A percentile compares a stretch with the other conserved stretches of the same genome.
Evolutionary conservation across 2,329 filamentous ascomycete species (phyloP).

Genomic region (Exophiala xenobiotica): DNA sequence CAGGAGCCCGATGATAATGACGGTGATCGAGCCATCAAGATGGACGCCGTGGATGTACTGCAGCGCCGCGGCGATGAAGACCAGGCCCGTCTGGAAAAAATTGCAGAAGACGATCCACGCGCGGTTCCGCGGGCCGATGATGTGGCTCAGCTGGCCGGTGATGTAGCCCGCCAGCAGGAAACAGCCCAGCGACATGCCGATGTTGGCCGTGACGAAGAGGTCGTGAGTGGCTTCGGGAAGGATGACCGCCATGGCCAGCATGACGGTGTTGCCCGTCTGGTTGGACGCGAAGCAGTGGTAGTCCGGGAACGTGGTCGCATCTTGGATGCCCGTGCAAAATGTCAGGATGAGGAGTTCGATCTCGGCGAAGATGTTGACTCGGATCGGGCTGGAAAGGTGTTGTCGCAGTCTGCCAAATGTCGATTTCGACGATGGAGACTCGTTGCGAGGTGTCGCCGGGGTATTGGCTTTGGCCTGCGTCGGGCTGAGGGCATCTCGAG

Average conservation of each 20-base stretch:
- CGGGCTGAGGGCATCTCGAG: neutral
- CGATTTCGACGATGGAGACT: neutral
- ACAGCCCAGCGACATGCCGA: constrained; percentile 55
- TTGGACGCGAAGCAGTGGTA: constrained; percentile 65
- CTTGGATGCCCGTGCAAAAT: constrained; percentile 46
- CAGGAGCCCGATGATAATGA: constrained; percentile 52
- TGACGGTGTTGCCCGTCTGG: constrained; percentile 65
- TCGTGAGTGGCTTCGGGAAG: constrained; percentile 49
- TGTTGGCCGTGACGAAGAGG: constrained; percentile 55
- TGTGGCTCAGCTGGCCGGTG: constrained; percentile 58
- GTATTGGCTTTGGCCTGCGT: neutral
- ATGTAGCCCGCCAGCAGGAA: constrained; percentile 57
- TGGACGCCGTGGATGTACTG: constrained; percentile 37
- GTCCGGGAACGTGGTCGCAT: constrained; percentile 61
- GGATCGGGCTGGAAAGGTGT: constrained; percentile 20
- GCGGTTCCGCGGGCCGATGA: constrained; percentile 51
- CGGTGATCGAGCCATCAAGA: constrained; percentile 39
- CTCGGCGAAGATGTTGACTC: constrained; percentile 30
- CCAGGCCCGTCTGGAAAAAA: constrained; percentile 54
- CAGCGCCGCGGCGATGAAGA: constrained; percentile 52
- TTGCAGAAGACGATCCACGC: constrained; percentile 58
- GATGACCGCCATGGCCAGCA: constrained; percentile 52
- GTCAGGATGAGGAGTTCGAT: constrained; percentile 41
- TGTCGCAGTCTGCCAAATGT: constrained; percentile 4
- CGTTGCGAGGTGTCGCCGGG: neutral